Conservation (phyloP, 352 stramenopile species). For the Globisporangium cystogenes region DNA sequence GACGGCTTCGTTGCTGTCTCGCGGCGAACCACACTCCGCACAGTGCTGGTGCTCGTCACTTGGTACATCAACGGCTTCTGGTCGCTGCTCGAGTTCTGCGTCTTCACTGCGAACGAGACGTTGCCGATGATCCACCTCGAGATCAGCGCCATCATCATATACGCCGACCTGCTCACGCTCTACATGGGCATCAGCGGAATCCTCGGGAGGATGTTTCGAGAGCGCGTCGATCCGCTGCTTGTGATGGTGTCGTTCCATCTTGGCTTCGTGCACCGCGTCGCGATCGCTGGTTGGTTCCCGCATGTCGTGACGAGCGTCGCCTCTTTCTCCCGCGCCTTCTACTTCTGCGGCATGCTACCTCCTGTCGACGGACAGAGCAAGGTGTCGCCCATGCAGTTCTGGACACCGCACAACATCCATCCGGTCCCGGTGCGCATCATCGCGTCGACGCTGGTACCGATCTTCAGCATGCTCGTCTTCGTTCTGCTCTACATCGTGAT, state of each 20-base stretch:
- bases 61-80: slow-evolving; percentile 43
- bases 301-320: neutral
- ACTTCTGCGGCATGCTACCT: neutral
- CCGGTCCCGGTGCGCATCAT: neutral
- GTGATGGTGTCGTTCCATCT: slow-evolving; percentile 11
- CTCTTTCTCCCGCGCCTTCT: slow-evolving; percentile 1
- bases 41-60: slow-evolving; percentile 22
- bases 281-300: slow-evolving; percentile 2
- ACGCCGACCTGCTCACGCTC: slow-evolving; percentile 29
- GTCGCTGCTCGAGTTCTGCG: slow-evolving; percentile 35
- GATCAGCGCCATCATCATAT: slow-evolving; percentile 25
- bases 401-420: slow-evolving; percentile 7
- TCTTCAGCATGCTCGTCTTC: slow-evolving; percentile 8
- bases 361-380: slow-evolving; percentile 6
- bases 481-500: slow-evolving; percentile 13
- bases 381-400: slow-evolving; percentile 21
- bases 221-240: slow-evolving; percentile 22
- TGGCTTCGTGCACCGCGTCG: slow-evolving; percentile 11
- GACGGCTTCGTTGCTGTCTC: slow-evolving; percentile 4
- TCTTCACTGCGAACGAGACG: slow-evolving; percentile 26
- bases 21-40: slow-evolving; percentile 11
- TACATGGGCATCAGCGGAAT: slow-evolving; percentile 15
- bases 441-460: neutral
- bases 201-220: slow-evolving; percentile 11
- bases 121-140: slow-evolving; percentile 16